Evolutionary conservation across 2,329 filamentous ascomycete species (phyloP), one percentile per base, ranked within the genome.

Genomic region (Zymoseptoria brevis): DNA sequence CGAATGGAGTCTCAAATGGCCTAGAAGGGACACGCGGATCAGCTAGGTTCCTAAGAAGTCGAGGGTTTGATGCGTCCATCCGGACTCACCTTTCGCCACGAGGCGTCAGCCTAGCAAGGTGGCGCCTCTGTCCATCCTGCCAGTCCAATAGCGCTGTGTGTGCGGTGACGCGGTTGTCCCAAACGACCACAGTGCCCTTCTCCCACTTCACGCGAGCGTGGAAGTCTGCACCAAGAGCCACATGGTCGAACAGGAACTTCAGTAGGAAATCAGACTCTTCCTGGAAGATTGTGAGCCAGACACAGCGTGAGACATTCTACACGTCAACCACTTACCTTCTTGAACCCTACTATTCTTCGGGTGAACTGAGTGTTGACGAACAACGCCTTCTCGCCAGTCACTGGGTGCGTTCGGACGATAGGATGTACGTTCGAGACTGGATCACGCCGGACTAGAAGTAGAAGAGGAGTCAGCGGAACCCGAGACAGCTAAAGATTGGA

Each of bases 301-400:
- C 4, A 24, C 22, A 24, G 22, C 22, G 22, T 24, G 22, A 24
- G 4, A 24, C 5, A 24, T 24, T 24, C 2, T 24, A 24, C 22
- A 6, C 22, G 22, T 45, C 35, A 45, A 16, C 35, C 6, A 45
- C 35, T 45, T 45, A n/a, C 35, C 71, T 90, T 89, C 76, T 96
- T 95, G 69, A 87, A 83, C 11, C 89, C 90, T 1, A 93, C 83
- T 57, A 96, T 93, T 29, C 86, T 80, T 55, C 89, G 85, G 4
- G 89, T 93, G 76, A 94, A 96, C 70, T 93, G 88, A 3, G 87
- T 87, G 72, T 95, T 96, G 26, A 95, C 83, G 66, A 83, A 95
- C 7, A 96, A 76, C 0, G 88, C 87, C 77, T 95, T 96, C 73
- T 95, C 88, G 16, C 89, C 89, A 0, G 90, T 95, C 4, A 71